phyloP scores from a whole-genome alignment of 106 monocot species.

The Agapanthus africanus region DNA sequence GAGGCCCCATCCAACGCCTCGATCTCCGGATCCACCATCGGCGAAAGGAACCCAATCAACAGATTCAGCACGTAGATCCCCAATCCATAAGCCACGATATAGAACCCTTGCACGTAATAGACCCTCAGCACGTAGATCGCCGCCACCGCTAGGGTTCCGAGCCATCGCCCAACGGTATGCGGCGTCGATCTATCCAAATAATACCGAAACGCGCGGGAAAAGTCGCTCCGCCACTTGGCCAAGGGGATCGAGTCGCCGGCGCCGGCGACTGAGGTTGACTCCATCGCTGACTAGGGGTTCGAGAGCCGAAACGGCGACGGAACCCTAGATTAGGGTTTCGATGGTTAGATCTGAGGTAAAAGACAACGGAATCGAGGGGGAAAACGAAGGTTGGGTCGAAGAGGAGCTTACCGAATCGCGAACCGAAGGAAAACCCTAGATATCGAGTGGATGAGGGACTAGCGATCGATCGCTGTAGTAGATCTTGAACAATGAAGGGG shows the following conservation, averaged over 20 bases:
- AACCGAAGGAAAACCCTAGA: too few relatives aligned
- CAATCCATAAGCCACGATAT: constrained; percentile 64
- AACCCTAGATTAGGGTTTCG: too few relatives aligned
- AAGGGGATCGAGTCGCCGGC: constrained; percentile 23
- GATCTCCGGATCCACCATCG: constrained; percentile 76
- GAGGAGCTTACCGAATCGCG: too few relatives aligned
- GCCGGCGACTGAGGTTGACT: constrained; percentile 21
- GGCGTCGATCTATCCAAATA: constrained; percentile 72
- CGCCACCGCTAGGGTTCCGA: constrained; percentile 47
- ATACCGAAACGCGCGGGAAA: constrained; percentile 54
- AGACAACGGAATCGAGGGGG: too few relatives aligned
- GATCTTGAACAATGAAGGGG: too few relatives aligned
- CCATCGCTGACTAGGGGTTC: too few relatives aligned
- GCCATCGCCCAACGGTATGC: constrained; percentile 46
- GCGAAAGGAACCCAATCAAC: constrained; percentile 79
- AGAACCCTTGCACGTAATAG: constrained; percentile 71
- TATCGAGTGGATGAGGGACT: too few relatives aligned
- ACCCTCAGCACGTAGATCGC: constrained; percentile 49
- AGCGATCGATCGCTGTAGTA: too few relatives aligned
- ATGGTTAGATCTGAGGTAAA: too few relatives aligned
- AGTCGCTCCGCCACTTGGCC: constrained; percentile 59
- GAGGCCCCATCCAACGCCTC: constrained; percentile 48
- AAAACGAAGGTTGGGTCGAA: too few relatives aligned
- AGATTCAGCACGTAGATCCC: constrained; percentile 62
- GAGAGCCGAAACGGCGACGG: too few relatives aligned